phyloP scores from a whole-genome alignment of 352 stramenopile species.

The Phytopythium helicoides region DNA sequence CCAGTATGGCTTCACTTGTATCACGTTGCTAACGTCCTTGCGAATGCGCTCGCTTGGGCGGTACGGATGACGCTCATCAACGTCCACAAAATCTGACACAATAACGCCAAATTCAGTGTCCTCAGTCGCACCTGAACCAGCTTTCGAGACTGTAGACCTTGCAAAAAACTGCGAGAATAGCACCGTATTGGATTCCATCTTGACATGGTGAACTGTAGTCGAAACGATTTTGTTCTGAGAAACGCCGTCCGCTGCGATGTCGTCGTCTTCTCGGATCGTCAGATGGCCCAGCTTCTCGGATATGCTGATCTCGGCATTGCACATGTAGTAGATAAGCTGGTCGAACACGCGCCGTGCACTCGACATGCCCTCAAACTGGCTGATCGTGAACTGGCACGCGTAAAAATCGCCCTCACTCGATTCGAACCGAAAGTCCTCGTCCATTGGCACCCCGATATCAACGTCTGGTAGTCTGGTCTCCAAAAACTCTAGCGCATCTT shows the following conservation, averaged over 20 bases:
- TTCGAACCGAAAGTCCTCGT: conserved; percentile 30
- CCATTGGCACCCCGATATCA: conserved; percentile 20
- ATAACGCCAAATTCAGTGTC: conserved; percentile 22
- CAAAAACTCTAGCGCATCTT: conserved; percentile 17
- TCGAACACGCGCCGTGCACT: conserved; percentile 36
- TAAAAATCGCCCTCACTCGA: conserved; percentile 21
- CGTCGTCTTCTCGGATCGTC: conserved; percentile 38
- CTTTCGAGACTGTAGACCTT: not conserved
- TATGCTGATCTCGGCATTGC: conserved; percentile 41
- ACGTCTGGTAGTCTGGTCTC: conserved; percentile 12
- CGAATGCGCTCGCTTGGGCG: conserved; percentile 21
- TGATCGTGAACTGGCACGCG: conserved; percentile 24
- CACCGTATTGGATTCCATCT: conserved; percentile 35
- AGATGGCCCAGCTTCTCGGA: conserved; percentile 34
- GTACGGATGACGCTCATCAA: conserved; percentile 35
- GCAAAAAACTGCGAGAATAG: conserved; percentile 30
- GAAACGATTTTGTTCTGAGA: conserved; percentile 33
- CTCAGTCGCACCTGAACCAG: conserved; percentile 6
- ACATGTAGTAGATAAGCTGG: conserved; percentile 27
- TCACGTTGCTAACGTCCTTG: conserved; percentile 25
- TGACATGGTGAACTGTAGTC: conserved; percentile 22
- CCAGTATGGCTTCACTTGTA: conserved; percentile 18
- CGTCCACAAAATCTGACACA: conserved; percentile 33
- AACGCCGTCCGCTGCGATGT: conserved; percentile 19
- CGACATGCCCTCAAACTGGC: conserved; percentile 24